Base-by-base conservation (phyloP, 2,329 filamentous ascomycete species). In the Nemania abortiva region DNA sequence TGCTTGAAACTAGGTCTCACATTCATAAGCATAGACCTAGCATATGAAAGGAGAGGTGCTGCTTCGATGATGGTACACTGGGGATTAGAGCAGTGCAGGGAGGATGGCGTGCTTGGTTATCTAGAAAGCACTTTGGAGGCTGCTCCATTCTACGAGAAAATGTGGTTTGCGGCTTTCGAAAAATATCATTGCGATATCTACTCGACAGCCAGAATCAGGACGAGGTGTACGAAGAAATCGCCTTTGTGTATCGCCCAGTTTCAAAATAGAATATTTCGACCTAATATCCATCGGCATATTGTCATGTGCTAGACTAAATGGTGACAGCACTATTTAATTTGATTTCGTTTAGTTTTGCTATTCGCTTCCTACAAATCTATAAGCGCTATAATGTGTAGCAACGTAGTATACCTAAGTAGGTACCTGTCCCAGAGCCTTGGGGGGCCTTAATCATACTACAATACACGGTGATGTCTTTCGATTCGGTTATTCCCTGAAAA, bases 101-200 rank as follows among this genome's bases (percentile, higher is more conserved):
- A 31, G 13, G 10, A 65, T 4, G 7, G 50, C 27, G 47, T 64
- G 1, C 71, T 68, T 6, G 63, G 59, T 1, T 77, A 77, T 58
- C 42, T 77, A 4, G 76, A 77, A 54, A 77, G 76, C 29, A 77
- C 76, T 6, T 24, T 74, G 6, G 71, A 76, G 10, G 76, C 76
- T n/a, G 72, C 71, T 1, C 55, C 70, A 0, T 74, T 77, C 9
- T 77, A 77, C 52, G 63, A 63, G 49, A 75, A 72, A 31, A 67
- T 62, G 24, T 74, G 74, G 0, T 77, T 77, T 50, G 37, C 29
- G 1, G 62, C 34, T 1, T 56, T 57, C 5, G 65, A 70, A 31
- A 71, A 1, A 65, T 77, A 18, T 74, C 74, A 0, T 45, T 75
- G 10, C 24, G 52, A 53, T 72, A 69, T 59, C 3, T 2, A 6